Conservation (phyloP, 139 green algal species). For the Chlorella sp. region DNA sequence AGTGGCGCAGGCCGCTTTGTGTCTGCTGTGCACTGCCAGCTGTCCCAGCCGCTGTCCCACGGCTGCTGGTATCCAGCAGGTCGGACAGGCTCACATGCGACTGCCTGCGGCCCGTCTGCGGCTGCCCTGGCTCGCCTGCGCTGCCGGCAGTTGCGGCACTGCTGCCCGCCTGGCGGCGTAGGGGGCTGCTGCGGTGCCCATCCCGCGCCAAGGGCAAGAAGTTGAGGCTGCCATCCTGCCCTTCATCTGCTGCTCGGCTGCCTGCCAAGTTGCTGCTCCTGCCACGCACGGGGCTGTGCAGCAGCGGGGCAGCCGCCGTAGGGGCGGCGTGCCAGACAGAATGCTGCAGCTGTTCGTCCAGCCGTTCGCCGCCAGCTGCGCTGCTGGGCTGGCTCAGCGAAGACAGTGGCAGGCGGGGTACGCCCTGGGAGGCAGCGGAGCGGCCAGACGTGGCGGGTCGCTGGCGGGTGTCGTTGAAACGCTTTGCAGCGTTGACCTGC, state of each 20-base stretch:
- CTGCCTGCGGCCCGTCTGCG: neutral
- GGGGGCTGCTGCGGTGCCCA: neutral
- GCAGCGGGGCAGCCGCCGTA: neutral
- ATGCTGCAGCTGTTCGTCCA: neutral
- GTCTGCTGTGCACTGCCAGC: neutral
- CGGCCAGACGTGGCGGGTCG: no score
- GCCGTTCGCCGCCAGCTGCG: neutral
- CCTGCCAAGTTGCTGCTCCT: neutral
- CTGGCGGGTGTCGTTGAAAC: neutral
- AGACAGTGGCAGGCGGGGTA: slow-evolving; percentile 4
- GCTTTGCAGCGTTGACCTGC: slow-evolving; percentile 25
- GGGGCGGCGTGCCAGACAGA: neutral
- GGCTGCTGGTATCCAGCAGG: slow-evolving; percentile 2
- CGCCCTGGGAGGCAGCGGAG: neutral
- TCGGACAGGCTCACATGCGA: slow-evolving; percentile 10
- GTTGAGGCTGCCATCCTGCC: neutral
- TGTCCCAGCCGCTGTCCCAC: neutral
- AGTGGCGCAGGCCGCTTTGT: neutral
- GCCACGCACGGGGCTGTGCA: neutral
- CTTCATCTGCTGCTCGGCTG: neutral
- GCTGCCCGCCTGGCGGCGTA: neutral
- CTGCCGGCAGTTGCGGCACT: neutral
- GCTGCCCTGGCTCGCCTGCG: neutral
- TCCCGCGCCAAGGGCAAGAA: neutral
- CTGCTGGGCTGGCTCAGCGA: neutral